A percentile compares a stretch with the other conserved stretches of the same genome.
These are phyloP conservation scores for Capsella bursapastoris DNA, from an alignment of 345 rosid genomes.

Conservation along the genomic window DNA sequence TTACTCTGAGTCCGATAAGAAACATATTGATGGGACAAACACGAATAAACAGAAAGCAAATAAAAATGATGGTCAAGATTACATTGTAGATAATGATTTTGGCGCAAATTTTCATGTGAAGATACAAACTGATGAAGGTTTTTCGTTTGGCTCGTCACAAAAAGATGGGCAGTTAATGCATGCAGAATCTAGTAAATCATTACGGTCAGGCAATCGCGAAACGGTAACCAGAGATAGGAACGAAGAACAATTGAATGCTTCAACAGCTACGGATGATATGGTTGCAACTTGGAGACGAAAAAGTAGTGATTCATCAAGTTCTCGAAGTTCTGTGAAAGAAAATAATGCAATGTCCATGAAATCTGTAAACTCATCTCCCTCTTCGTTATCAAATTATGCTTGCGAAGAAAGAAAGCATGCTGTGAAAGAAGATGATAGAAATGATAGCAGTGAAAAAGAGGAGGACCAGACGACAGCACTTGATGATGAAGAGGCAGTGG, in stretches of 20 bases:
- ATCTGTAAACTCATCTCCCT: slow-evolving; percentile 49
- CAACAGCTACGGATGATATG: slow-evolving; percentile 69
- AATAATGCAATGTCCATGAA: not conserved
- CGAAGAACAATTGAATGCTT: slow-evolving; percentile 58
- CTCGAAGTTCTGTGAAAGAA: not conserved
- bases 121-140: slow-evolving; percentile 66
- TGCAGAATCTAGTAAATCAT: slow-evolving; percentile 67
- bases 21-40: slow-evolving; percentile 52
- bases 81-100: slow-evolving; percentile 57
- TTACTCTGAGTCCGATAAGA: slow-evolving; percentile 59
- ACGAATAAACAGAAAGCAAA: slow-evolving; percentile 54
- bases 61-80: slow-evolving; percentile 52
- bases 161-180: slow-evolving; percentile 61
- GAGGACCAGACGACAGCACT: slow-evolving; percentile 70
- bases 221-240: slow-evolving; percentile 53
- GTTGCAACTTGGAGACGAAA: slow-evolving; percentile 76
- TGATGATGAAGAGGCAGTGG: slow-evolving; percentile 97
- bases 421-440: slow-evolving; percentile 65
- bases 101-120: slow-evolving; percentile 50
- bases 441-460: slow-evolving; percentile 55
- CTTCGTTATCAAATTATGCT: slow-evolving; percentile 69
- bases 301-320: slow-evolving; percentile 75
- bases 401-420: slow-evolving; percentile 61
- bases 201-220: slow-evolving; percentile 65
- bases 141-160: slow-evolving; percentile 75